Base-by-base conservation (phyloP, 805 yeast genomes). In the Candida qinlingensis region DNA sequence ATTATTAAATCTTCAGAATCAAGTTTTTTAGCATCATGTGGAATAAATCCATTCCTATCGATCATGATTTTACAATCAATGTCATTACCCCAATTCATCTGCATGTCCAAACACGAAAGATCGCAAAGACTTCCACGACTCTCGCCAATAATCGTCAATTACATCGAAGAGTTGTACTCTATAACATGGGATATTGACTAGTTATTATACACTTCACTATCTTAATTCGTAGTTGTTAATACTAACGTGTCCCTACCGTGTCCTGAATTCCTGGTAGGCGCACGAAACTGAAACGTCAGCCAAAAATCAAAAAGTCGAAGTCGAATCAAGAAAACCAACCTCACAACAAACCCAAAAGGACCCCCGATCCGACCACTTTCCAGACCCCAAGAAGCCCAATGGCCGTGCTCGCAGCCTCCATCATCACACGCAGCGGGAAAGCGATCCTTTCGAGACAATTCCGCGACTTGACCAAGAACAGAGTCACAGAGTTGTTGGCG, bases 321-420 rank as follows among this genome's bases (percentile, higher is more conserved):
- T 39, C 37, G 12, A 9, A 36, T 31, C 30, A n/a, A 11, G 11
- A 37, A 33, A 37, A 34, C 27, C 40, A 41, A 47, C 40, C 37
- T 12, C 25, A 40, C 45, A 11, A 30, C 13, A 28, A 13, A 27
- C 37, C n/a, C 45, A 39, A 42, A 28, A 39, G 39, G 11, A 31
- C 34, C 34, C 34, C 34, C 11, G 34, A 8, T 31, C 34, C 34
- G 11, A 11, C 8, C 8, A 31, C 11, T 8, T 11, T 31, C 8
- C 34, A 31, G 34, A 31, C 34, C 34, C 34, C 37, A 35, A 73
- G 19, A 37, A 25, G 38, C 12, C 44, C 37, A 35, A 73, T 74
- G 96, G 91, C 80, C 53, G 89, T 87, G 46, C 74, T 92, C 64
- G 96, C 99, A 46, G 97, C 96, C 42, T 87, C 97, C 39, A 87